phyloP scores from a whole-genome alignment of 179 eudicot species.

The Beta macrorhiza region DNA sequence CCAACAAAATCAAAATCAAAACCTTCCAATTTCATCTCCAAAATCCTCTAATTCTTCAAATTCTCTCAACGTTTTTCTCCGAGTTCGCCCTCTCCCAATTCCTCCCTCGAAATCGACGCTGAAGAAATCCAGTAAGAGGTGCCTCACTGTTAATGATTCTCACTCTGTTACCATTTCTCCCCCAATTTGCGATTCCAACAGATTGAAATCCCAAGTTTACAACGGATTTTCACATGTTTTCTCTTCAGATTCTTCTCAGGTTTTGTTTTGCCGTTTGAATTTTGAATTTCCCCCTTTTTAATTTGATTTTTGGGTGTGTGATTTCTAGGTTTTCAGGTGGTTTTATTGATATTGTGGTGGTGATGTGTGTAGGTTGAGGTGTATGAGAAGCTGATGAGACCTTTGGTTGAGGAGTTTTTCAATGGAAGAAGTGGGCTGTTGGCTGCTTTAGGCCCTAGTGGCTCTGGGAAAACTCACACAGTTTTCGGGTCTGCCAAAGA shows the following conservation, averaged over 20 bases:
- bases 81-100: constrained; percentile 46
- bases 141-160: constrained; percentile 47
- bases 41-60: constrained; percentile 19
- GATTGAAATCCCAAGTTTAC: constrained; percentile 60
- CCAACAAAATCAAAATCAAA: neutral
- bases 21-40: neutral
- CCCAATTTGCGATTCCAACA: constrained; percentile 38
- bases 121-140: constrained; percentile 32
- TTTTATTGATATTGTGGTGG: neutral
- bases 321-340: neutral
- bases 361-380: constrained; percentile 55
- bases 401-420: constrained; percentile 66
- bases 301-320: neutral
- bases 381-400: constrained; percentile 62
- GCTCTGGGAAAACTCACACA: constrained; percentile 92
- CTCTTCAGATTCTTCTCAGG: constrained; percentile 61
- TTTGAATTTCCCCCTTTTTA: neutral
- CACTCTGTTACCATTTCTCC: constrained; percentile 61
- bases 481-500: constrained; percentile 72
- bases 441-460: constrained; percentile 91
- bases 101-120: constrained; percentile 17
- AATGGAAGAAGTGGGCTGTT: constrained; percentile 70
- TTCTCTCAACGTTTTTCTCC: constrained; percentile 54
- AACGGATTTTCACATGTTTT: constrained; percentile 77
- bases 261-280: constrained; percentile 12